Conservation (phyloP, 75 land plant species). For the Cunninghamia lanceolata region DNA sequence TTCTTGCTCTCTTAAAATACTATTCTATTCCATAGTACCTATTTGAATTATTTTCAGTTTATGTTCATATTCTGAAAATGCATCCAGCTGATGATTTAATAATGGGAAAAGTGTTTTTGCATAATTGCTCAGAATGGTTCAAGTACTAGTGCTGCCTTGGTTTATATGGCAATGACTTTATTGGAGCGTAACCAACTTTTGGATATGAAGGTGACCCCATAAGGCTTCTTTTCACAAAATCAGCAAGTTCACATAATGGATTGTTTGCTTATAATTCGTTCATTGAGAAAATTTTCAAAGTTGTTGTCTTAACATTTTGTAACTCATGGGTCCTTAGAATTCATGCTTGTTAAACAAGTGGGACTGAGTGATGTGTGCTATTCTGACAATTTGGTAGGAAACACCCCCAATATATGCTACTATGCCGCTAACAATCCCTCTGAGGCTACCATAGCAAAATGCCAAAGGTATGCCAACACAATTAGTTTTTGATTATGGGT, state of each 20-base stretch:
- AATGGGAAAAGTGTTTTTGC: background rate
- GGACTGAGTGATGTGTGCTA: slow-evolving; percentile 98
- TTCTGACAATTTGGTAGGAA: slow-evolving; percentile 95
- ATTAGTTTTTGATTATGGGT: slow-evolving; percentile 98
- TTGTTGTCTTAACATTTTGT: slow-evolving; percentile 98
- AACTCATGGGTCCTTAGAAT: slow-evolving; percentile 96
- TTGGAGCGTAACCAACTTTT: slow-evolving; percentile 97
- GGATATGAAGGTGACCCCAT: slow-evolving; percentile 99
- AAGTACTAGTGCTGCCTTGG: background rate
- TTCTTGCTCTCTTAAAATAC: no score
- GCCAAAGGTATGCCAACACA: slow-evolving; percentile 97
- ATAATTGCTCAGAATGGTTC: background rate
- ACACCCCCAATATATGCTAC: slow-evolving; percentile 96
- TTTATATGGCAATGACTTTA: slow-evolving; percentile 84
- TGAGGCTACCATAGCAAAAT: slow-evolving; percentile 96
- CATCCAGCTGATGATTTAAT: background rate
- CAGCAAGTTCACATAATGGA: slow-evolving; percentile 98
- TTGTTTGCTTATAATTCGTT: slow-evolving; percentile 98
- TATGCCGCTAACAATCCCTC: slow-evolving; percentile 99
- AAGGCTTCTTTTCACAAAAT: slow-evolving; percentile 94
- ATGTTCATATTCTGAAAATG: no score
- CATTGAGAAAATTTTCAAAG: slow-evolving; percentile 87
- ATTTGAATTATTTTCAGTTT: no score
- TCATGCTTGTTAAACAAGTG: slow-evolving; percentile 99
- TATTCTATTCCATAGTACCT: no score